A percentile compares a stretch with the other conserved stretches of the same genome.
These are phyloP conservation scores for Plantago coronopus DNA, from an alignment of 305 asterid species.

Conservation along the genomic window DNA sequence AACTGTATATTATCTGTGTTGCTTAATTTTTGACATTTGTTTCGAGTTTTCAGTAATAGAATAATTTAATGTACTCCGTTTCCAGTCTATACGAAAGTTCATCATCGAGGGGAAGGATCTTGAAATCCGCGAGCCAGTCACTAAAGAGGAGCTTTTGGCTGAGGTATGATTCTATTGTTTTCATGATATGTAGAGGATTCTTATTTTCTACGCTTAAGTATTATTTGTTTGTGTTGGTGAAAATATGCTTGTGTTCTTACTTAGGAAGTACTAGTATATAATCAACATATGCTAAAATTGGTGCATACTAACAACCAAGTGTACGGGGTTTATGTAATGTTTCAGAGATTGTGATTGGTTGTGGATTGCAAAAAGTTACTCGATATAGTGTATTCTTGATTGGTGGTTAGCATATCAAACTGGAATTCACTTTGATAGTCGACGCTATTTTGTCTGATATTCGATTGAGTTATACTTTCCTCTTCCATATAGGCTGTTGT, in stretches of 20 bases:
- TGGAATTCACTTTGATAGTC: no score
- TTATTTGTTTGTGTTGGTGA: slow-evolving; percentile 4
- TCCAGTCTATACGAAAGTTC: slow-evolving; percentile 69
- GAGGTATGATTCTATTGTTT: slow-evolving; percentile 50
- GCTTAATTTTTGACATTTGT: no score
- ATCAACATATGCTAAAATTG: background rate
- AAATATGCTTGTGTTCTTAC: background rate
- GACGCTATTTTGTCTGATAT: no score
- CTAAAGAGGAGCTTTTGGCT: slow-evolving; percentile 77
- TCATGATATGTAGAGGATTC: slow-evolving; percentile 5
- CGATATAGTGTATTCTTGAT: no score
- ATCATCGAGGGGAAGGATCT: slow-evolving; percentile 63
- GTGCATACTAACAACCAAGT: background rate
- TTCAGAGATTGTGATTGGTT: background rate
- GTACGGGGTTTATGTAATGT: background rate
- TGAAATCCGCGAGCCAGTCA: slow-evolving; percentile 72
- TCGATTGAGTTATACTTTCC: no score
- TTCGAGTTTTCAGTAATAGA: background rate
- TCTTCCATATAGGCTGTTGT: no score
- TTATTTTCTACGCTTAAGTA: background rate
- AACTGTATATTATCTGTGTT: no score
- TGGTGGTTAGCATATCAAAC: no score
- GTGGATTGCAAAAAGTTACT: no score
- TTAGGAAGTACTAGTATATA: background rate
- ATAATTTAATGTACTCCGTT: slow-evolving; percentile 9